Percentiles rank a stretch among this genome's conserved stretches.
Conservation (phyloP, 2,329 filamentous ascomycete genomes). For the Huntiella decipiens region DNA sequence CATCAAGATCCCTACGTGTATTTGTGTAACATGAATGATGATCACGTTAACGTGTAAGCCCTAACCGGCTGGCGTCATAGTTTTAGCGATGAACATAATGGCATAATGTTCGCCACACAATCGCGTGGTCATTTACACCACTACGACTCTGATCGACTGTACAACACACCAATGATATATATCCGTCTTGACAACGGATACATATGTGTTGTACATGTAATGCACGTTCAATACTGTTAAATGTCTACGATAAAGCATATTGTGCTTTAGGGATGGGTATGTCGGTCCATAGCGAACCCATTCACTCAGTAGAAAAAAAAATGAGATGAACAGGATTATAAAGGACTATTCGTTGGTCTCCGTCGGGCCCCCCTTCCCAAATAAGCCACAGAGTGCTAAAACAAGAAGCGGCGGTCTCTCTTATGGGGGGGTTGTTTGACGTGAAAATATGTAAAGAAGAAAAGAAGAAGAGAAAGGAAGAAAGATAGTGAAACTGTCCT, state of each 20-base stretch:
- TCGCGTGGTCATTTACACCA: too few relatives aligned
- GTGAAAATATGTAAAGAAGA: conserved; percentile 29
- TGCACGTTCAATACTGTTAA: too few relatives aligned
- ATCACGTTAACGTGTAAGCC: too few relatives aligned
- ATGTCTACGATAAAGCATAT: too few relatives aligned
- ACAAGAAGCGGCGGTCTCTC: conserved; percentile 12
- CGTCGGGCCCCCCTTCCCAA: conserved; percentile 24
- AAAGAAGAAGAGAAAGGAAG: conserved; percentile 18
- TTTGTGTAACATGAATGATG: too few relatives aligned
- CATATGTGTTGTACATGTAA: too few relatives aligned
- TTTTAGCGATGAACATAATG: too few relatives aligned
- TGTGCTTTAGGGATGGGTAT: conserved; percentile 17
- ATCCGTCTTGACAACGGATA: too few relatives aligned
- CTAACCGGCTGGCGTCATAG: too few relatives aligned
- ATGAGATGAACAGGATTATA: conserved; percentile 39
- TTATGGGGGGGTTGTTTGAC: conserved; percentile 17
- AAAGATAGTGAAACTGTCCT: background rate
- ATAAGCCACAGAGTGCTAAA: conserved; percentile 11
- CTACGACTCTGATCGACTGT: too few relatives aligned
- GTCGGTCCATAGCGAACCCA: conserved; percentile 46
- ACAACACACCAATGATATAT: too few relatives aligned
- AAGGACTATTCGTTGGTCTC: conserved; percentile 33
- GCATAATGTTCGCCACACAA: too few relatives aligned
- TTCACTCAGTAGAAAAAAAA: conserved; percentile 22
- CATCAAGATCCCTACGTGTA: background rate